These are phyloP conservation scores for Candida sonorensis DNA, from an alignment of 805 yeast species.

Conservation along the genomic window DNA sequence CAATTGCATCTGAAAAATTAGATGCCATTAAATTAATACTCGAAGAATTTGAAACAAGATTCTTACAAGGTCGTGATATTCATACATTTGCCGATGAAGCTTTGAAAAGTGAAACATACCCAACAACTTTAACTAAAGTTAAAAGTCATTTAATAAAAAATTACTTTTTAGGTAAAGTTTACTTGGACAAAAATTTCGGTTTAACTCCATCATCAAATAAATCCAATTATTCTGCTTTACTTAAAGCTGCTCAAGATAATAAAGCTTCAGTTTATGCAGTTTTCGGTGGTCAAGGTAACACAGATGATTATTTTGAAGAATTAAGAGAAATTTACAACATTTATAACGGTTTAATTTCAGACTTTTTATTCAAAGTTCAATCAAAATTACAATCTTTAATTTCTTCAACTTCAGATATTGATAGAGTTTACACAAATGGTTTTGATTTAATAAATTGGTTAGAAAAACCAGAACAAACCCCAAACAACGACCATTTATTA, in stretches of 20 bases:
- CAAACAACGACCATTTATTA: slow-evolving; percentile 80
- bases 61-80: slow-evolving; percentile 69
- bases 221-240: slow-evolving; percentile 32
- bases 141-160: slow-evolving; percentile 65
- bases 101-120: slow-evolving; percentile 47
- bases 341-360: slow-evolving; percentile 69
- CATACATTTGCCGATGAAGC: slow-evolving; percentile 80
- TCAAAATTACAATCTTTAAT: slow-evolving; percentile 61
- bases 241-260: slow-evolving; percentile 52
- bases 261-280: slow-evolving; percentile 70
- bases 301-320: slow-evolving; percentile 96
- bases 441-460: slow-evolving; percentile 87
- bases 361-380: slow-evolving; percentile 66
- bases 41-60: slow-evolving; percentile 79
- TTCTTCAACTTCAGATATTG: slow-evolving; percentile 65
- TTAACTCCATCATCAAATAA: slow-evolving; percentile 4
- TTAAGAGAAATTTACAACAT: slow-evolving; percentile 75
- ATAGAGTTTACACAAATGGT: slow-evolving; percentile 90
- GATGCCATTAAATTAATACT: slow-evolving; percentile 67
- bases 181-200: slow-evolving; percentile 22
- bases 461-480: slow-evolving; percentile 75
- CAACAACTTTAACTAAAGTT: slow-evolving; percentile 66
- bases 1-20: slow-evolving; percentile 24
- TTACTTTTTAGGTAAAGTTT: slow-evolving; percentile 47
- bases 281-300: slow-evolving; percentile 98